These are phyloP conservation scores for Thelonectria rubi DNA, from an alignment of 2,329 filamentous ascomycete species.

Conservation along the genomic window DNA sequence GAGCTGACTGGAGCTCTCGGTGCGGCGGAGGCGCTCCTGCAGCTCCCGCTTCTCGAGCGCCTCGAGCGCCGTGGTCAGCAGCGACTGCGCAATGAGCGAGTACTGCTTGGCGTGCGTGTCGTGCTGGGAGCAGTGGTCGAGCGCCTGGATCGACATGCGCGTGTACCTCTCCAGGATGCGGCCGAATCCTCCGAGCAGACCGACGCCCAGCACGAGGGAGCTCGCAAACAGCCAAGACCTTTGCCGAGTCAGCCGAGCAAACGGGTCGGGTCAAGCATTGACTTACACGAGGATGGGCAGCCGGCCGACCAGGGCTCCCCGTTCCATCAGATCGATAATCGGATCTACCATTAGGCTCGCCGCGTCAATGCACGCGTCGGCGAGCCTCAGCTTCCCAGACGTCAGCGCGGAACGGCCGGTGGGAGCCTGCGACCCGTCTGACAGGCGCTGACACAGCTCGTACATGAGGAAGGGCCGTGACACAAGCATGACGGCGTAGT, in stretches of 20 bases:
- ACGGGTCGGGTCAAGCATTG: too few relatives aligned
- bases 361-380: conserved; percentile 65
- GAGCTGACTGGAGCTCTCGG: conserved; percentile 60
- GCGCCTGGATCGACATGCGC: conserved; percentile 56
- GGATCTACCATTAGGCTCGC: conserved; percentile 63
- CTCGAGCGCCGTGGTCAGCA: conserved; percentile 56
- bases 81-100: conserved; percentile 61
- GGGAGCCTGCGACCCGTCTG: conserved; percentile 42
- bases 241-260: not conserved
- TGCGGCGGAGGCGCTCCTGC: conserved; percentile 56
- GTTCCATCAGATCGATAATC: conserved; percentile 55
- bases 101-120: conserved; percentile 63
- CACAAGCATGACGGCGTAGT: conserved; percentile 66
- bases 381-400: conserved; percentile 59
- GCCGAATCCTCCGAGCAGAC: conserved; percentile 61
- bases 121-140: conserved; percentile 59
- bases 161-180: conserved; percentile 61
- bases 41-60: conserved; percentile 59
- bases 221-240: conserved; percentile 65
- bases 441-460: conserved; percentile 58
- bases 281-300: conserved; percentile 62
- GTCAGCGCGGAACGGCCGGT: conserved; percentile 36
- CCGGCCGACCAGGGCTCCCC: conserved; percentile 52
- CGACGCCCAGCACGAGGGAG: conserved; percentile 61
- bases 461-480: conserved; percentile 66